Evolutionary conservation across 1,284 basidiomycete genomes (phyloP).

Genomic region (Sanguinoderma infundibulare): DNA sequence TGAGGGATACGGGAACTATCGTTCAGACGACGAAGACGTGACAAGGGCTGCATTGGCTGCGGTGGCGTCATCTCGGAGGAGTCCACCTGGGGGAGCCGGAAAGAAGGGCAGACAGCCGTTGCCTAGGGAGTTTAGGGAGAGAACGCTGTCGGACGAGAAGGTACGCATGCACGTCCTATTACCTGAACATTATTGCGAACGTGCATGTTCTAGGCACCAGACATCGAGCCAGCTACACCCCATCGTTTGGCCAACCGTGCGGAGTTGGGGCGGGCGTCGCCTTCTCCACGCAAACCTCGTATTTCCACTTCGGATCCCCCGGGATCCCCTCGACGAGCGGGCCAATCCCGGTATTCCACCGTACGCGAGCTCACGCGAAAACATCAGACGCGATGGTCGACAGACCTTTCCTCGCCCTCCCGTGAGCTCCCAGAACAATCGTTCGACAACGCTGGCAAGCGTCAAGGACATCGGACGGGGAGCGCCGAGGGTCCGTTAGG

Average conservation of each 20-base stretch:
- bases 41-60: constrained; percentile 64
- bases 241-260: constrained; percentile 24
- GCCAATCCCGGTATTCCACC: constrained; percentile 46
- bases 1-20: constrained; percentile 25
- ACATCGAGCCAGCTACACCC: constrained; percentile 31
- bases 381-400: constrained; percentile 55
- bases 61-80: constrained; percentile 57
- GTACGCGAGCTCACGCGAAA: constrained; percentile 48
- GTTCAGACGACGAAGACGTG: constrained; percentile 42
- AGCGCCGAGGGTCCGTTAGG: constrained; percentile 67
- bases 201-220: constrained; percentile 7
- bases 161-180: constrained; percentile 38
- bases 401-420: constrained; percentile 36
- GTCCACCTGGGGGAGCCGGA: constrained; percentile 39
- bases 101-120: constrained; percentile 57
- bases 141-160: constrained; percentile 46
- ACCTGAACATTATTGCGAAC: not conserved
- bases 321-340: constrained; percentile 34
- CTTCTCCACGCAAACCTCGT: constrained; percentile 27
- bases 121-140: constrained; percentile 62
- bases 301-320: constrained; percentile 33
- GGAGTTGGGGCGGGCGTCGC: constrained; percentile 27
- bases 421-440: constrained; percentile 36
- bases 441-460: constrained; percentile 32
- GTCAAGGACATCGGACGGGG: constrained; percentile 60